Conservation (phyloP, 2,329 filamentous ascomycete species). For the Didymosphaeria variabile region DNA sequence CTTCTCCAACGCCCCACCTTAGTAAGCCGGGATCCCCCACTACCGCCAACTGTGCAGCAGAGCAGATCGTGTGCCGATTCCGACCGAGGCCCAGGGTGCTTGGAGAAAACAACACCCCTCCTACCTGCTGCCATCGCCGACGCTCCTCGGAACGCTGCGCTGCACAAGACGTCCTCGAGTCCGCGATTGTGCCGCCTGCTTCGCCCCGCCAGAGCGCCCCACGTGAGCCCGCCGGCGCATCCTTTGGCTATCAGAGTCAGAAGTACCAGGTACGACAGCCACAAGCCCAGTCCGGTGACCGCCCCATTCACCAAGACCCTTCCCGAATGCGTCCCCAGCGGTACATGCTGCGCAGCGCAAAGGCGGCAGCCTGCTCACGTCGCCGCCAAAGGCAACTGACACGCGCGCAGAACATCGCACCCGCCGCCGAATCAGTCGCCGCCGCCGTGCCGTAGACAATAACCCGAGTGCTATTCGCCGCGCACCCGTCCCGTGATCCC, state of each 20-base stretch:
- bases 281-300: slow-evolving; percentile 24
- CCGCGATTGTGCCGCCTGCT: background rate
- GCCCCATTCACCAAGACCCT: slow-evolving; percentile 22
- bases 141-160: background rate
- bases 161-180: background rate
- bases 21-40: background rate
- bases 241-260: slow-evolving; percentile 3
- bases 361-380: slow-evolving; percentile 17
- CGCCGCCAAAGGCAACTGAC: slow-evolving; percentile 22
- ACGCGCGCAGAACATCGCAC: slow-evolving; percentile 26
- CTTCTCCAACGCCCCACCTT: slow-evolving; percentile 5
- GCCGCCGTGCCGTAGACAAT: slow-evolving; percentile 15
- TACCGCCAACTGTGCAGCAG: background rate
- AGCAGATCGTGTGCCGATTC: background rate
- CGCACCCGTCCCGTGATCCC: slow-evolving; percentile 27
- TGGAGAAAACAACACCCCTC: background rate
- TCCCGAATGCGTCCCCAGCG: slow-evolving; percentile 44
- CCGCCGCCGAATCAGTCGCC: slow-evolving; percentile 20
- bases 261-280: slow-evolving; percentile 7
- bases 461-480: slow-evolving; percentile 26
- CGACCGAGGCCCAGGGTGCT: background rate
- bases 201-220: slow-evolving; percentile 1
- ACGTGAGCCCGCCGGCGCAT: slow-evolving; percentile 7
- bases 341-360: slow-evolving; percentile 28
- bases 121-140: background rate